Evolutionary conservation across 2,329 filamentous ascomycete species (phyloP).

Genomic region (Exophiala alcalophila): DNA sequence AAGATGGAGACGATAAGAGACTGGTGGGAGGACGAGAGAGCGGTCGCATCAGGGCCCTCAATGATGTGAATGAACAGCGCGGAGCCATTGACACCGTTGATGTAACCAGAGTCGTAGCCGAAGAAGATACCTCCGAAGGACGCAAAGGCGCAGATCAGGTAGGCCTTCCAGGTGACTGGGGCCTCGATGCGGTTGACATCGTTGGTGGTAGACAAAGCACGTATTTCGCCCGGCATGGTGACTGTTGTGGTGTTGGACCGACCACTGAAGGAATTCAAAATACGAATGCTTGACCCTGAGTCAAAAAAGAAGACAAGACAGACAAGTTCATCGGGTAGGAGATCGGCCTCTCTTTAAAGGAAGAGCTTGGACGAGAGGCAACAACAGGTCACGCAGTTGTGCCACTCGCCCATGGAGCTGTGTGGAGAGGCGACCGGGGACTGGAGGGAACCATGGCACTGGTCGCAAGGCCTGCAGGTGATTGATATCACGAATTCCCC

Average conservation of each 20-base stretch:
- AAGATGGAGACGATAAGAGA: conserved; percentile 73
- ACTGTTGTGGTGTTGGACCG: neutral
- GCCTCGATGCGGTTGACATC: conserved; percentile 57
- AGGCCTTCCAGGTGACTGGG: conserved; percentile 59
- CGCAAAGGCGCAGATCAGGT: conserved; percentile 60
- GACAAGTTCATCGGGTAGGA: neutral
- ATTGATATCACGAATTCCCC: conserved; percentile 10
- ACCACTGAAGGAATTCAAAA: neutral
- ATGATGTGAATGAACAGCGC: conserved; percentile 46
- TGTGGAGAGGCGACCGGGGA: conserved; percentile 4
- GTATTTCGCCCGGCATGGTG: conserved; percentile 22
- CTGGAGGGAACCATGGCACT: too few species aligned
- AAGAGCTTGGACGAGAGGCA: conserved; percentile 7
- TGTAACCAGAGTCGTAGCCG: conserved; percentile 59
- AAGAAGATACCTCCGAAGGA: conserved; percentile 61
- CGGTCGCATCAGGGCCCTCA: conserved; percentile 31
- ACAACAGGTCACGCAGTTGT: too few species aligned
- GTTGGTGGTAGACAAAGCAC: conserved; percentile 26
- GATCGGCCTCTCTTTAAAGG: conserved; percentile 11
- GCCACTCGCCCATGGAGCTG: too few species aligned
- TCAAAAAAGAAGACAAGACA: conserved; percentile 9
- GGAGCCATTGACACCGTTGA: conserved; percentile 53
- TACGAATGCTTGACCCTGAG: conserved; percentile 1
- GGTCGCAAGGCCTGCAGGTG: conserved; percentile 10
- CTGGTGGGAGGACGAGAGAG: conserved; percentile 48